Percentiles rank a stretch among this genome's conserved stretches.
Conservation (phyloP, 2,329 filamentous ascomycete species). For the Aspergillus tamarii region DNA sequence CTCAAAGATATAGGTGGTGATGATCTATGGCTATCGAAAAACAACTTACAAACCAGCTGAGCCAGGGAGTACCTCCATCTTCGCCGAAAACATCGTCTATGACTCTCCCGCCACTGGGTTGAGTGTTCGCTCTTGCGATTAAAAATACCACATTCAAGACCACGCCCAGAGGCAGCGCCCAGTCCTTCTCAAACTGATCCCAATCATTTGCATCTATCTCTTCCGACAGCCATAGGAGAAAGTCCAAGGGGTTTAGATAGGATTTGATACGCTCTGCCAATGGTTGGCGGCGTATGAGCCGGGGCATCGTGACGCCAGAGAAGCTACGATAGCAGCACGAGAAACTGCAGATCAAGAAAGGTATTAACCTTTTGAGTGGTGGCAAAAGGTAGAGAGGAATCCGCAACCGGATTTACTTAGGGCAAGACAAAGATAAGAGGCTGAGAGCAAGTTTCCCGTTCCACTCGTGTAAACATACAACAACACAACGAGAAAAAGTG, state of each 20-base stretch:
- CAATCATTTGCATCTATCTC: conserved; percentile 90
- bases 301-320: conserved; percentile 64
- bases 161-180: conserved; percentile 75
- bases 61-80: conserved; percentile 64
- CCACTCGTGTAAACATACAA: conserved; percentile 21
- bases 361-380: background rate
- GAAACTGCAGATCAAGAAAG: background rate
- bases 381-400: background rate
- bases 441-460: conserved; percentile 12
- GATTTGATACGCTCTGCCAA: conserved; percentile 78
- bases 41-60: conserved; percentile 64
- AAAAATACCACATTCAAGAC: conserved; percentile 78
- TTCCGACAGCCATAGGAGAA: conserved; percentile 87
- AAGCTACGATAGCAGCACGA: background rate
- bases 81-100: conserved; percentile 87
- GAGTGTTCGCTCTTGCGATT: conserved; percentile 77
- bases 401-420: background rate
- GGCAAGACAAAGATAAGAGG: background rate
- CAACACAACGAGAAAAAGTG: conserved; percentile 5
- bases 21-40: background rate
- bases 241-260: conserved; percentile 84
- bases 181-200: conserved; percentile 74
- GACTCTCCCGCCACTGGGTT: conserved; percentile 51
- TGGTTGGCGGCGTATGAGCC: conserved; percentile 79
- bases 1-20: background rate